phyloP scores from a whole-genome alignment of 768 basidiomycete species.

The Dictyophora rubrovolvata region DNA sequence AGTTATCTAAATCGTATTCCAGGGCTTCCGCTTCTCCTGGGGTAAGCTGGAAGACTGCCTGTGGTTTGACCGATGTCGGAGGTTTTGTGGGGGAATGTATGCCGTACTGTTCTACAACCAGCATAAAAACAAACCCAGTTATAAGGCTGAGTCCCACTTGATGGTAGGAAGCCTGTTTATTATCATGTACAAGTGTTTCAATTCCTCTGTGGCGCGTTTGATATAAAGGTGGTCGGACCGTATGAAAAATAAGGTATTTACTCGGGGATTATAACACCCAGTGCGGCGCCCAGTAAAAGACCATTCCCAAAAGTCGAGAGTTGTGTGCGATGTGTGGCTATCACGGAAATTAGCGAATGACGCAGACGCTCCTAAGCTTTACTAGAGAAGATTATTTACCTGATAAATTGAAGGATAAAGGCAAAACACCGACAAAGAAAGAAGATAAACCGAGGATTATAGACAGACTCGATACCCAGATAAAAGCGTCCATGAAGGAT shows the following conservation, averaged over 20 bases:
- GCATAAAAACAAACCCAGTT: constrained; percentile 52
- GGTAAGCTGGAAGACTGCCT: constrained; percentile 1
- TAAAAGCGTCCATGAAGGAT: constrained; percentile 22
- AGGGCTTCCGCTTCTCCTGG: constrained; percentile 7
- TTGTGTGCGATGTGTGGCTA: constrained; percentile 31
- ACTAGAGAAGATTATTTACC: constrained; percentile 39
- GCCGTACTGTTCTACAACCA: constrained; percentile 56
- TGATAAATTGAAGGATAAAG: constrained; percentile 63
- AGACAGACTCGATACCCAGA: constrained; percentile 45
- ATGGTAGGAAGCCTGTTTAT: constrained; percentile 32
- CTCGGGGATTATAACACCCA: constrained; percentile 93
- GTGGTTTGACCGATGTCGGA: neutral
- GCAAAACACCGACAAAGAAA: constrained; percentile 64
- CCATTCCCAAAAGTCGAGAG: constrained; percentile 66
- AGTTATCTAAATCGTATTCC: constrained; percentile 15
- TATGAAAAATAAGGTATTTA: constrained; percentile 33
- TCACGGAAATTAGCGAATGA: neutral
- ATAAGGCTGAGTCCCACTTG: constrained; percentile 56
- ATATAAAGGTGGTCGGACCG: neutral
- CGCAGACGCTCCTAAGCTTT: neutral
- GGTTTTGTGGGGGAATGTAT: constrained; percentile 15
- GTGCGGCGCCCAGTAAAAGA: constrained; percentile 76
- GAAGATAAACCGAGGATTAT: constrained; percentile 49
- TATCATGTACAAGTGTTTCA: constrained; percentile 41
- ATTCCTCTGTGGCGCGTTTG: constrained; percentile 44